Evolutionary conservation across 106 monocot genomes (phyloP).

Genomic region (Dioscorea dumetorum): DNA sequence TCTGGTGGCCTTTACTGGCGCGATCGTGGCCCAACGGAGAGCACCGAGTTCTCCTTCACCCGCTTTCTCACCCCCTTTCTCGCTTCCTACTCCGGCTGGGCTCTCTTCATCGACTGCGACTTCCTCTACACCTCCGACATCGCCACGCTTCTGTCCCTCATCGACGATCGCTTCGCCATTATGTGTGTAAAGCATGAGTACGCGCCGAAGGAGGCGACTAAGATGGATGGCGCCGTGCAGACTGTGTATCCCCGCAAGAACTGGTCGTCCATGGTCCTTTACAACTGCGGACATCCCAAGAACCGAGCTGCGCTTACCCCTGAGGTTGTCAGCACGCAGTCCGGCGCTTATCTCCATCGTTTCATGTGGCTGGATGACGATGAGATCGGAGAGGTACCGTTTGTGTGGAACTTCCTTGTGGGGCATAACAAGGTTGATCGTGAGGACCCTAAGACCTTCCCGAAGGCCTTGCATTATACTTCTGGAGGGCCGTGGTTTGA

Average conservation of each 20-base stretch:
- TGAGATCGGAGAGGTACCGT: conserved; percentile 47
- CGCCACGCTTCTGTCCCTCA: conserved; percentile 13
- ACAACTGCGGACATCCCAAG: conserved; percentile 43
- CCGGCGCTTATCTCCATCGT: conserved; percentile 50
- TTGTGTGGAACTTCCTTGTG: conserved; percentile 50
- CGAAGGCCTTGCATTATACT: conserved; percentile 52
- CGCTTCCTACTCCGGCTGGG: conserved; percentile 38
- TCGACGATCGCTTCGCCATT: conserved; percentile 42
- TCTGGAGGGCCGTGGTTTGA: conserved; percentile 62
- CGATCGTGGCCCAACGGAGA: conserved; percentile 34
- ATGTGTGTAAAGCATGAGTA: conserved; percentile 60
- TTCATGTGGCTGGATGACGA: conserved; percentile 55
- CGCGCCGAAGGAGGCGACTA: conserved; percentile 35
- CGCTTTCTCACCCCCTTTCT: conserved; percentile 59
- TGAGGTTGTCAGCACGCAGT: conserved; percentile 31
- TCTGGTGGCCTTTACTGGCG: conserved; percentile 40
- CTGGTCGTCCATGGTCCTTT: conserved; percentile 47
- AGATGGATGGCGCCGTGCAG: conserved; percentile 54
- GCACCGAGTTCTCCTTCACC: conserved; percentile 66
- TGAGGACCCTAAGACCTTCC: conserved; percentile 22
- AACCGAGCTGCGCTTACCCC: conserved; percentile 31
- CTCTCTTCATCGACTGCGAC: conserved; percentile 59
- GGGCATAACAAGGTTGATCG: conserved; percentile 40
- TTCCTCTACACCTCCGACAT: conserved; percentile 53
- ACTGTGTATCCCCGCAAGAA: conserved; percentile 44